Evolutionary conservation across 495 filamentous ascomycete genomes (phyloP), one percentile per base, ranked within the genome.

Genomic region (Xylaria intraflava): DNA sequence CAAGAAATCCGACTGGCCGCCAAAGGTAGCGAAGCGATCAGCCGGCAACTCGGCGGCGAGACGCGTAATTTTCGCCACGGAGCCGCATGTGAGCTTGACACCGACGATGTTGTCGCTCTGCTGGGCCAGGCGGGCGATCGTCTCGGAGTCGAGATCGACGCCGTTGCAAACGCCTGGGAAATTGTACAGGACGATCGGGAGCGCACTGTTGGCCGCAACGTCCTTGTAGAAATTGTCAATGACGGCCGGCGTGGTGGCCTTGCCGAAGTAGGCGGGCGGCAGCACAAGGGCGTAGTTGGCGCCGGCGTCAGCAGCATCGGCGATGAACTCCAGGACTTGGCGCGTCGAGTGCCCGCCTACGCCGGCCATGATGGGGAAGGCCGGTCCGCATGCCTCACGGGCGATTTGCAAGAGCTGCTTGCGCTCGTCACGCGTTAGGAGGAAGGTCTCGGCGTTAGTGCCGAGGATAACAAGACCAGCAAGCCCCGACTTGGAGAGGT

Each of bases 151-250:
- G 27, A 88, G 60, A 54, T 89, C 85, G 0, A 89, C 70, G 11
- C 84, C 84, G 54, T 87, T 88, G 64, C 82, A 85, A 11, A 87
- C 84, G 4, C 75, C 83, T 0, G 84, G 84, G 69, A 87, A 87
- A 59, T 88, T 87, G 62, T 88, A 87, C 6, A 88, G 59, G 6
- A 89, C 73, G 35, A 87, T 73, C 0, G 82, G 83, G 10, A 87
- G 61, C 6, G 76, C 67, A 6, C 62, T 66, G 44, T 72, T 64
- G 10, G 53, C 57, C 4, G 80, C 81, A 0, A 89, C 73, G 22
- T 85, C 78, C 19, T 65, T 69, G 53, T 77, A 89, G 65, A 87
- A 89, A 5, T 65, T 67, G 53, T 75, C 72, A 3, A 89, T 71
- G 29, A 87, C 82, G 43, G 68, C 66, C 36, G 69, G 62, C 2